Conservation (phyloP, 2,329 filamentous ascomycete genomes). For the Colletotrichum chlorophyti region DNA sequence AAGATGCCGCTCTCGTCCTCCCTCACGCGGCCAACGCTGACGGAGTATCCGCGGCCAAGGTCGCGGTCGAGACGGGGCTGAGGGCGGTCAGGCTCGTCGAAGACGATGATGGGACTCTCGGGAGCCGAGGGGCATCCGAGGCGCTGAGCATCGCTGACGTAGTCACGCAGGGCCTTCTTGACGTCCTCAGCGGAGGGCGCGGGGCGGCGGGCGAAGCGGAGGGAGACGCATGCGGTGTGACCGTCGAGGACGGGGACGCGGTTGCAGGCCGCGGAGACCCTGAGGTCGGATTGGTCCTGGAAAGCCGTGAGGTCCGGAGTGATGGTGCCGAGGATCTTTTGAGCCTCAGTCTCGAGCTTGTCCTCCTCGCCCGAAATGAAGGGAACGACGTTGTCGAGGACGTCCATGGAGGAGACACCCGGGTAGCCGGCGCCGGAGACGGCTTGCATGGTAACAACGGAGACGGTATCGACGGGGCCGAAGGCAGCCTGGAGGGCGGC, state of each 20-base stretch:
- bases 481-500: conserved; percentile 88
- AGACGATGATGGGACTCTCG: conserved; percentile 79
- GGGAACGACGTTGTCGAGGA: conserved; percentile 94
- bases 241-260: conserved; percentile 95
- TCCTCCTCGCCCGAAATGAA: conserved; percentile 95
- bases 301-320: conserved; percentile 77
- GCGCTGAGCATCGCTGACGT: conserved; percentile 81
- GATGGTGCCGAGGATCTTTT: conserved; percentile 87
- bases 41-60: conserved; percentile 83
- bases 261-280: conserved; percentile 88
- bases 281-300: conserved; percentile 74
- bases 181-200: conserved; percentile 78
- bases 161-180: conserved; percentile 79
- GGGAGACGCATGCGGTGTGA: conserved; percentile 91
- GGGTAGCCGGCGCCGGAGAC: conserved; percentile 92
- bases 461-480: conserved; percentile 77
- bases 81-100: conserved; percentile 88
- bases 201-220: conserved; percentile 80
- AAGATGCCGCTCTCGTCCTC: conserved; percentile 90
- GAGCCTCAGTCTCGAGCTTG: conserved; percentile 92
- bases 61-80: conserved; percentile 92
- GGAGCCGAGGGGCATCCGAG: conserved; percentile 91
- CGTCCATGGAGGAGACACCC: conserved; percentile 91
- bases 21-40: conserved; percentile 86
- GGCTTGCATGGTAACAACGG: conserved; percentile 92